These are phyloP conservation scores for Phytophthora europaea DNA, from an alignment of 352 stramenopile genomes.

Conservation along the genomic window DNA sequence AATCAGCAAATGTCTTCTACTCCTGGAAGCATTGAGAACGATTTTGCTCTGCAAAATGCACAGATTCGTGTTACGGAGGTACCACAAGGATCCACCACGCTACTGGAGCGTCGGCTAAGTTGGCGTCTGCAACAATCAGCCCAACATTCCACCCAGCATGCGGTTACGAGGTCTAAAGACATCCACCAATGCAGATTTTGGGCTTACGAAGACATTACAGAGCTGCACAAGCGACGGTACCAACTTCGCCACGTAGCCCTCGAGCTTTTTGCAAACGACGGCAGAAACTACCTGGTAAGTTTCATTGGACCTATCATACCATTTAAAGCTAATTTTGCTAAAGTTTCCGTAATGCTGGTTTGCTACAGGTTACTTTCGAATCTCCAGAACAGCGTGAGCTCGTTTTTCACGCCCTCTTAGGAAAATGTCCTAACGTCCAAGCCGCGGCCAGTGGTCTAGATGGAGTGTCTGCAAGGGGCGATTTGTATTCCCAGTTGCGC, in stretches of 20 bases:
- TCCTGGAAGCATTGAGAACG: conserved; percentile 12
- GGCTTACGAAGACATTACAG: conserved; percentile 77
- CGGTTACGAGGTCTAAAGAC: conserved; percentile 46
- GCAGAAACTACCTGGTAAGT: conserved; percentile 80
- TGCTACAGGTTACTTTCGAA: conserved; percentile 70
- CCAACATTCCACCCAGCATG: neutral
- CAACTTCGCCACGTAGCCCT: conserved; percentile 79
- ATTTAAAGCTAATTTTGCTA: neutral
- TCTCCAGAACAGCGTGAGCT: conserved; percentile 67
- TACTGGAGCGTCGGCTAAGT: conserved; percentile 66
- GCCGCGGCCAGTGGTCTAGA: conserved; percentile 74
- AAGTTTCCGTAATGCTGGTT: neutral
- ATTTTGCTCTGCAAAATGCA: conserved; percentile 16
- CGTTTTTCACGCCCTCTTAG: conserved; percentile 82
- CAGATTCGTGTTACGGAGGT: conserved; percentile 65
- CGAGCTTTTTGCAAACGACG: conserved; percentile 81
- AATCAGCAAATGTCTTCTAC: conserved; percentile 19
- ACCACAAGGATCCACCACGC: conserved; percentile 52
- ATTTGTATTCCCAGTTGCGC: conserved; percentile 75
- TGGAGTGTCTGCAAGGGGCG: conserved; percentile 48
- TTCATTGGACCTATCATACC: neutral
- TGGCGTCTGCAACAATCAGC: conserved; percentile 37
- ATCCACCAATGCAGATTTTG: conserved; percentile 79
- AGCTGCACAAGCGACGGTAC: conserved; percentile 83
- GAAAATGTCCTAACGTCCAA: conserved; percentile 76